Base-by-base conservation (phyloP, 305 asterid genomes). In the Fraxinus xanthoxyloides region DNA sequence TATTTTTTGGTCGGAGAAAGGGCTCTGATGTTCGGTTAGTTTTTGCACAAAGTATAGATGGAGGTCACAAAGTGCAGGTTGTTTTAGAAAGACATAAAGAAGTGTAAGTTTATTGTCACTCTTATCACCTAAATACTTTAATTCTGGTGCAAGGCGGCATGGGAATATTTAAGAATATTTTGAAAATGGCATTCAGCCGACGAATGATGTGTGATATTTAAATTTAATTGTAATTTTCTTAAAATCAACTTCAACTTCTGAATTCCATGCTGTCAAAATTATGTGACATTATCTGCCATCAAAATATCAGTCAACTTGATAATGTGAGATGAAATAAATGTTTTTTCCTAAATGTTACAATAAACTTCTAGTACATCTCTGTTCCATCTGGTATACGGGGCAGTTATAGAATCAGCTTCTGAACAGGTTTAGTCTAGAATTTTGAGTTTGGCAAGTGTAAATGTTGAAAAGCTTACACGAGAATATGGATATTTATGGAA, bases 11-110 rank as follows among this genome's bases (percentile, higher is more conserved):
- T 28, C 65, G 65, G n/a, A 65, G 56, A 80, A 80, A 40, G 74
- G 80, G 84, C 51, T 80, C 48, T 36, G 82, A 84, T 80, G 87
- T 84, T n/a, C 84, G 78, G 46, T 30, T 84, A 77, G 79, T 81
- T 76, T 77, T 72, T 4, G 82, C 35, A 2, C 56, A 72, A 59
- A 84, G 84, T 77, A 70, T 84, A 7, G 84, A 80, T 72, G 82
- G 79, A 6, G 84, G 84, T 63, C 82, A 69, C 19, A 77, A 77
- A 70, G 80, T 77, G 28, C 76, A 77, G 76, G 61, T 72, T 35
- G 81, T 80, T 84, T 72, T 84, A 65, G 84, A 80, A 35, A 54
- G 32, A 36, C 15, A 23, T 56, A 5, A 40, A 38, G 87, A 84
- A 32, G 81, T 38, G 80, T 80, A 72, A 84, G 84, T 80, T 40